These are phyloP conservation scores for Rosa multiflora DNA, from an alignment of 306 rosid species.

Conservation along the genomic window DNA sequence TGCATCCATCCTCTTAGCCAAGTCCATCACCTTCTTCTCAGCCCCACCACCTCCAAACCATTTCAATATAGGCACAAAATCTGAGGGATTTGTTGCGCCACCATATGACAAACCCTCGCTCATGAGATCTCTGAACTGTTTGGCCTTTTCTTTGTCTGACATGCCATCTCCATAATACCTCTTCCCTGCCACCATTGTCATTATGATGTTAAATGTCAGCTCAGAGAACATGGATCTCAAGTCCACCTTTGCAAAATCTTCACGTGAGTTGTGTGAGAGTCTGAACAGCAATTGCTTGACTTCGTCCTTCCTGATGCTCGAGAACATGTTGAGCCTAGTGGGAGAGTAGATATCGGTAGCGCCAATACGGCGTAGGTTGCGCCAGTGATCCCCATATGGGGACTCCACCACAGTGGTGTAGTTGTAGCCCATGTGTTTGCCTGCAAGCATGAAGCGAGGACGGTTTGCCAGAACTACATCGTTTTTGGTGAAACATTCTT, in stretches of 20 bases:
- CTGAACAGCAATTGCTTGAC: conserved; percentile 30
- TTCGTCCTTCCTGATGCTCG: conserved; percentile 42
- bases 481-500: conserved; percentile 73
- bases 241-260: conserved; percentile 31
- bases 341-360: conserved; percentile 58
- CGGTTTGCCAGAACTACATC: conserved; percentile 60
- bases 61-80: conserved; percentile 21
- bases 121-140: conserved; percentile 32
- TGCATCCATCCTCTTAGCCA: conserved; percentile 5
- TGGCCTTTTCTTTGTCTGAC: conserved; percentile 37
- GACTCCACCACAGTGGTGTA: conserved; percentile 27
- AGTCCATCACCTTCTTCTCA: conserved; percentile 11
- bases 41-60: background rate
- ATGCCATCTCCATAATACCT: conserved; percentile 44
- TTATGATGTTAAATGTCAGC: conserved; percentile 51
- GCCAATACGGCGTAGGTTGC: conserved; percentile 65
- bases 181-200: conserved; percentile 71
- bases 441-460: background rate
- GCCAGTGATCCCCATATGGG: conserved; percentile 77
- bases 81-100: conserved; percentile 5
- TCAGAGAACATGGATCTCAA: conserved; percentile 41
- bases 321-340: conserved; percentile 31
- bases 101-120: conserved; percentile 9
- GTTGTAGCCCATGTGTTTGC: conserved; percentile 48
- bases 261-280: conserved; percentile 17